Conservation (phyloP, 2,329 filamentous ascomycete genomes). For the Colletotrichum higginsianum region DNA sequence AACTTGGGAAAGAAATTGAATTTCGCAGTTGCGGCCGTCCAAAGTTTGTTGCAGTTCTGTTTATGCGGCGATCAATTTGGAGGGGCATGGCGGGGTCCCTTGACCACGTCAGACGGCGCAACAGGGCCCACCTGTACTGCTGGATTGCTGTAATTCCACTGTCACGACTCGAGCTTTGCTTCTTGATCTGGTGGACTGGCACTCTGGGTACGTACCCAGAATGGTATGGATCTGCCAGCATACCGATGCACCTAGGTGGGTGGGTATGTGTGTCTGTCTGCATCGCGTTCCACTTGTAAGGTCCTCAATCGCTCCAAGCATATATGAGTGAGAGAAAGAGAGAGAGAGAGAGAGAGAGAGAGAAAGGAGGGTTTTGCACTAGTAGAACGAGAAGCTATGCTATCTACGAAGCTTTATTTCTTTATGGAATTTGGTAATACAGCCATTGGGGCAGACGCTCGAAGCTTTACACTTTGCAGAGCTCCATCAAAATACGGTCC, state of each 20-base stretch:
- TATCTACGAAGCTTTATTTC: not conserved
- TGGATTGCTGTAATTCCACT: not conserved
- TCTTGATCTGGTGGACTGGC: not conserved
- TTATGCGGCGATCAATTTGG: not conserved
- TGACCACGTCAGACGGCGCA: conserved; percentile 15
- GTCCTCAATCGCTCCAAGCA: too few relatives aligned
- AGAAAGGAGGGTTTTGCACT: too few relatives aligned
- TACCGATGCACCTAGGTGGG: too few relatives aligned
- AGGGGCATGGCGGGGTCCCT: conserved; percentile 25
- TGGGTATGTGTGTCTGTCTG: not conserved
- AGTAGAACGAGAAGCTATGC: too few relatives aligned
- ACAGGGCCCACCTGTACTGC: not conserved
- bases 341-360: too few relatives aligned
- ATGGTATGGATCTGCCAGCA: too few relatives aligned
- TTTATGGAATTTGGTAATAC: too few relatives aligned
- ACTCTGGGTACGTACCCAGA: not conserved
- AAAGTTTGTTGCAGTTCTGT: conserved; percentile 12
- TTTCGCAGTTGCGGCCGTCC: not conserved
- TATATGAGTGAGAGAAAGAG: too few relatives aligned
- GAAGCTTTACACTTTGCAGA: not conserved
- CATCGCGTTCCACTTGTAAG: not conserved
- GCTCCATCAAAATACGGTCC: not conserved
- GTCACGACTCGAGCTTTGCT: not conserved
- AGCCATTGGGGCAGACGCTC: not conserved
- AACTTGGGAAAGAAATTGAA: conserved; percentile 7